These are phyloP conservation scores for Pseudotulostoma volvatum DNA, from an alignment of 495 filamentous ascomycete genomes.

Conservation along the genomic window DNA sequence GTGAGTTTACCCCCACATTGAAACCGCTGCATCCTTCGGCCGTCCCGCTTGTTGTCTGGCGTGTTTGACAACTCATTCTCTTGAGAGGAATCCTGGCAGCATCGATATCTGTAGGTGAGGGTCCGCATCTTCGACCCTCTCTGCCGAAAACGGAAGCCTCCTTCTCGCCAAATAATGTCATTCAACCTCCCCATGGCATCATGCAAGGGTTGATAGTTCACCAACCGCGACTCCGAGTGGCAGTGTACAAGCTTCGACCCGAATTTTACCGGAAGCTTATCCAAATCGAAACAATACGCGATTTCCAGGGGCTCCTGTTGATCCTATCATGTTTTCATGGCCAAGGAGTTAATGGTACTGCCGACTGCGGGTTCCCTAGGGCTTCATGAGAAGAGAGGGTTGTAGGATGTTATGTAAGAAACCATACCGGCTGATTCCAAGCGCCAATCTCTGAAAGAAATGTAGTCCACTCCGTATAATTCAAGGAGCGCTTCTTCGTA, in stretches of 20 bases:
- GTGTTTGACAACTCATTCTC: background rate
- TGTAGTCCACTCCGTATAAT: background rate
- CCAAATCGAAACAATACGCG: background rate
- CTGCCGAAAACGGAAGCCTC: background rate
- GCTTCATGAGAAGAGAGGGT: no score
- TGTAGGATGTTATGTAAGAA: no score
- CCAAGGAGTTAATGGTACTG: background rate
- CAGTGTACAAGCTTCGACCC: background rate
- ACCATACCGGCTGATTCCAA: conserved; percentile 2
- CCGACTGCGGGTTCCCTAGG: background rate
- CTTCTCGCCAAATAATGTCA: background rate
- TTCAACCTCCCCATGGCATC: background rate
- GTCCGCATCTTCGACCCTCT: conserved; percentile 1
- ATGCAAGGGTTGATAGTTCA: conserved; percentile 1
- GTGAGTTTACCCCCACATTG: background rate
- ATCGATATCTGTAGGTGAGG: conserved; percentile 1
- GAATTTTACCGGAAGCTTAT: background rate
- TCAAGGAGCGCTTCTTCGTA: background rate
- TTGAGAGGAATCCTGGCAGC: background rate
- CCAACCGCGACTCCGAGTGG: background rate
- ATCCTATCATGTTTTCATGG: no score
- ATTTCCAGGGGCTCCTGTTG: background rate
- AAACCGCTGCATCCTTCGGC: background rate
- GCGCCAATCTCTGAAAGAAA: background rate
- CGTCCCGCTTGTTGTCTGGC: background rate